These are phyloP conservation scores for Axilococcus clingmanii DNA, from an alignment of 139 green algal genomes.

Conservation along the genomic window DNA sequence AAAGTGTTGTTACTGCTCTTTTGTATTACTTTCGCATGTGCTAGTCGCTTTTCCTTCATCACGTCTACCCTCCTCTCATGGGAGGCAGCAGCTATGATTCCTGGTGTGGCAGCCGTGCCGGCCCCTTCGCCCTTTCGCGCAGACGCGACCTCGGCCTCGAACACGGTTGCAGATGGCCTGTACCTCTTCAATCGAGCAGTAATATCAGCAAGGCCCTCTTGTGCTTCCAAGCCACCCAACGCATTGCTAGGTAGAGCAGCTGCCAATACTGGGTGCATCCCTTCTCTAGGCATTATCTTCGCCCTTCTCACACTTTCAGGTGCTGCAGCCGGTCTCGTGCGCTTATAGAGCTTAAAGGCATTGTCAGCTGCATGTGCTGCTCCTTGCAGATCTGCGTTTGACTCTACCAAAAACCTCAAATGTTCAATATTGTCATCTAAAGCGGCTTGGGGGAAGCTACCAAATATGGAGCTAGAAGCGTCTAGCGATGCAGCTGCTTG, in stretches of 20 bases:
- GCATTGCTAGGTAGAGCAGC: constrained; percentile 31
- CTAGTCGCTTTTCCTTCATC: constrained; percentile 58
- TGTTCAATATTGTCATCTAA: constrained; percentile 59
- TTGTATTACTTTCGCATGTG: constrained; percentile 43
- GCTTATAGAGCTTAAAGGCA: constrained; percentile 79
- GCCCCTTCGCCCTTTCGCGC: constrained; percentile 24
- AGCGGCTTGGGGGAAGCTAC: constrained; percentile 52
- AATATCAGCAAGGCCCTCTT: constrained; percentile 55
- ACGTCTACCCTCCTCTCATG: constrained; percentile 41
- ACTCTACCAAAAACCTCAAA: constrained; percentile 30
- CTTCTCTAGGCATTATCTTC: constrained; percentile 47
- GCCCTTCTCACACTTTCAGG: constrained; percentile 57
- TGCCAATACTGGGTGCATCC: constrained; percentile 70
- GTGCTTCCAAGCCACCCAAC: constrained; percentile 32
- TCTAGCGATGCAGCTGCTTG: constrained; percentile 20
- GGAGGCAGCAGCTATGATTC: constrained; percentile 23
- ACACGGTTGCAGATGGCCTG: constrained; percentile 74
- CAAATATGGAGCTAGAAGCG: constrained; percentile 34
- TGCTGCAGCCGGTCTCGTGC: constrained; percentile 67
- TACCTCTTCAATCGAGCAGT: constrained; percentile 55
- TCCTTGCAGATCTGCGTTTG: constrained; percentile 33
- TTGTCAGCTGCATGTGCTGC: constrained; percentile 46
- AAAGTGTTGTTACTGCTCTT: constrained; percentile 1
- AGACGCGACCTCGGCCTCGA: constrained; percentile 64
- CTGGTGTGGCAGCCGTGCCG: constrained; percentile 17